These are phyloP conservation scores for Earliella scabrosa DNA, from an alignment of 1,284 basidiomycete species.

Conservation along the genomic window DNA sequence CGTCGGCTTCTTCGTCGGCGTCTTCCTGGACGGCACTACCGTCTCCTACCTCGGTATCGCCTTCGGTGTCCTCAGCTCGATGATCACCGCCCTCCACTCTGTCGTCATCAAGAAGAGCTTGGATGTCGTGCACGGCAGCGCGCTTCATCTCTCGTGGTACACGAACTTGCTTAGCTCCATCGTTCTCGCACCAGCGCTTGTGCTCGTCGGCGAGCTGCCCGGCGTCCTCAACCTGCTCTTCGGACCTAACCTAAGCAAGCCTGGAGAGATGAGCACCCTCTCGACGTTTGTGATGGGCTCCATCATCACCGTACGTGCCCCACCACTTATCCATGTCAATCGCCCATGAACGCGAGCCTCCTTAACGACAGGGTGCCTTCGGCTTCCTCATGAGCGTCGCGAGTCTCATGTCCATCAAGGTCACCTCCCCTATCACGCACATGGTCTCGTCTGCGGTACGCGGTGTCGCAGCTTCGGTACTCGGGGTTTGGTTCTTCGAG, in stretches of 20 bases:
- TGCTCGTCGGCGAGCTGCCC: constrained; percentile 74
- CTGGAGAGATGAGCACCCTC: constrained; percentile 51
- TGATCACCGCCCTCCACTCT: constrained; percentile 81
- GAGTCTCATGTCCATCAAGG: constrained; percentile 87
- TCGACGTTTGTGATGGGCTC: constrained; percentile 80
- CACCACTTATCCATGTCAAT: background rate
- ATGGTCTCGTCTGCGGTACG: constrained; percentile 89
- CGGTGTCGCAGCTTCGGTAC: constrained; percentile 79
- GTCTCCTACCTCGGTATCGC: constrained; percentile 66
- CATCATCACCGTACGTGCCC: constrained; percentile 62
- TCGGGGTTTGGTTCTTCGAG: constrained; percentile 76
- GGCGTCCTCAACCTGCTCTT: constrained; percentile 64
- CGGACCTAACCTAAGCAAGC: constrained; percentile 41
- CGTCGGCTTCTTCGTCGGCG: constrained; percentile 83
- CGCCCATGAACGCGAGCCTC: background rate
- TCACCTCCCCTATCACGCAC: constrained; percentile 91
- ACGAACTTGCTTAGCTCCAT: constrained; percentile 77
- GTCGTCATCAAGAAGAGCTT: constrained; percentile 86
- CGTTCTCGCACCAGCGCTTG: constrained; percentile 65
- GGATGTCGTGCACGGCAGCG: constrained; percentile 75
- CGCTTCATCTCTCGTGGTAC: constrained; percentile 84
- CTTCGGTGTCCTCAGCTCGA: constrained; percentile 79
- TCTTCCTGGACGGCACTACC: constrained; percentile 73
- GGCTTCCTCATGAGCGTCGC: constrained; percentile 92
- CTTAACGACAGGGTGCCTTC: constrained; percentile 61